phyloP scores from a whole-genome alignment of 768 basidiomycete species.

The Daedaleopsis sinensis region DNA sequence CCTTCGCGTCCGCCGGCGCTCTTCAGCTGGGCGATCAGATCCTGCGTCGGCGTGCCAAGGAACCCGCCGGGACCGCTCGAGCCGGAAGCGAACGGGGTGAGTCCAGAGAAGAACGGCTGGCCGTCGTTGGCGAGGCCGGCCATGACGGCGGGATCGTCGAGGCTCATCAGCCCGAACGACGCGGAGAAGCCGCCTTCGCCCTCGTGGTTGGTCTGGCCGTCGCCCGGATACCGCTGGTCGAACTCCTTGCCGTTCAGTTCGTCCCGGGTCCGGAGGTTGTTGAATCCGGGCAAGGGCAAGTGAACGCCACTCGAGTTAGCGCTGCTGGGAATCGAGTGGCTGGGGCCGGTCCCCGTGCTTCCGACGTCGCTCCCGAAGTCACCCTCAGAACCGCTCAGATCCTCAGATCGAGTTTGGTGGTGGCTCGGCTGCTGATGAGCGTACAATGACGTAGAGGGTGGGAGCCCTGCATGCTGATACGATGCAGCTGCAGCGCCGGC shows the following conservation, averaged over 20 bases:
- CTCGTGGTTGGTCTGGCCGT: slow-evolving; percentile 14
- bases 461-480: slow-evolving; percentile 9
- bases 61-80: slow-evolving; percentile 33
- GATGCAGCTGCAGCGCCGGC: not conserved
- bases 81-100: slow-evolving; percentile 1
- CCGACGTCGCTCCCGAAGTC: slow-evolving; percentile 46
- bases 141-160: slow-evolving; percentile 73
- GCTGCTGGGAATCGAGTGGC: slow-evolving; percentile 37
- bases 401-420: slow-evolving; percentile 22
- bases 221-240: slow-evolving; percentile 20
- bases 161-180: slow-evolving; percentile 75
- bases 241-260: slow-evolving; percentile 19
- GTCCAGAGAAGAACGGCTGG: slow-evolving; percentile 61
- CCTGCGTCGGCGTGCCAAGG: slow-evolving; percentile 38
- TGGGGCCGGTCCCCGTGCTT: slow-evolving; percentile 43
- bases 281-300: slow-evolving; percentile 41
- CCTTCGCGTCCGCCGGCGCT: slow-evolving; percentile 28
- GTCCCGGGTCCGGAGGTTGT: slow-evolving; percentile 28
- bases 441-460: slow-evolving; percentile 9
- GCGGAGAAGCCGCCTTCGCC: slow-evolving; percentile 39
- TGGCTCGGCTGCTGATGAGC: slow-evolving; percentile 8
- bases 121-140: slow-evolving; percentile 61
- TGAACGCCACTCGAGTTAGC: slow-evolving; percentile 56
- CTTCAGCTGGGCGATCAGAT: slow-evolving; percentile 28
- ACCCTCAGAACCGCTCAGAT: slow-evolving; percentile 22